Evolutionary conservation across 257 asterid genomes (phyloP), one percentile per base, ranked within the genome.

Genomic region (Solanum corneliomulleri): DNA sequence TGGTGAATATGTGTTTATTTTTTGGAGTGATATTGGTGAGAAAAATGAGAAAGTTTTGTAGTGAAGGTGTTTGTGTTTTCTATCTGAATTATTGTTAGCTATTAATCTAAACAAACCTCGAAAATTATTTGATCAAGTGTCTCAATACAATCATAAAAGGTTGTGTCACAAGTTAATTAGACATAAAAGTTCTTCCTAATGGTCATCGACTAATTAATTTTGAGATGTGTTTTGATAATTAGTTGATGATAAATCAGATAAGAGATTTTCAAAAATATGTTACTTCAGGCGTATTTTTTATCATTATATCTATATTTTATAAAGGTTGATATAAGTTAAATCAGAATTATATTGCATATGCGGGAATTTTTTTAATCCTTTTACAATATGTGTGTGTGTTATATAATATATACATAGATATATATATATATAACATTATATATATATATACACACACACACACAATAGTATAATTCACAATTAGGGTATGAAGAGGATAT

Each of bases 21-120:
- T 3, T 39, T 68, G 18, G 58, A 62, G 62, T 68, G 77, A 77
- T 4, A 83, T 83, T 60, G 77, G 86, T 37, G 60, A 37, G 1
- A 27, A 90, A 42, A 88, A 92, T 14, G 94, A 89, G 83, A 91
- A 88, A 78, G 91, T 86, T 86, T 81, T 92, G 89, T 92, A 91
- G 87, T 93, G 94, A 93, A 91, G 64, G 10, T 56, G 8, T 2
- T 56, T 18, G 60, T 15, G 60, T 49, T 49, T 49, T 49, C 60
- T 49, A 7, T 15, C 1, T 49, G 9, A 15, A 49, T 15, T 49
- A 15, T 6, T 49, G 60, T 15, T 49, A 49, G 60, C 60, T 49
- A 49, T 49, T 15, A 2, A 18, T 56, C 11, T 18, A 45, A 56
- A 56, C 62, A 56, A 6, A 56, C 13, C 27, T 20, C 13, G 1